Percentiles rank a stretch among this genome's conserved stretches.
Evolutionary conservation across 2,329 filamentous ascomycete species (phyloP).

Genomic region (Bimuria novae-zelandiae): DNA sequence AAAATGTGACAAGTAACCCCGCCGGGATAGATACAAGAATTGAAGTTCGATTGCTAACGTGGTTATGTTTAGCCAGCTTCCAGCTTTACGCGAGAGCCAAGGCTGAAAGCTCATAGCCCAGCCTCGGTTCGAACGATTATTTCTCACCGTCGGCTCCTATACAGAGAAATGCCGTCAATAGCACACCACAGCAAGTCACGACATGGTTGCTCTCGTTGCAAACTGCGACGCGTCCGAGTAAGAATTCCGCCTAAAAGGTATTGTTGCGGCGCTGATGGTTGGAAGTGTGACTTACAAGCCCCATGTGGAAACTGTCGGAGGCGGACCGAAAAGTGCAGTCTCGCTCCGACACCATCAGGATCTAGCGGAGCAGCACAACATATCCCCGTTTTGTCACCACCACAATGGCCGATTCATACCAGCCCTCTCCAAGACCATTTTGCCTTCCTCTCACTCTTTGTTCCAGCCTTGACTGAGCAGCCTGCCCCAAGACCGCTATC

Average conservation of each 20-base stretch:
- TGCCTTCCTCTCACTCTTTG: conserved; percentile 8
- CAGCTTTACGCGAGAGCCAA: too few species aligned
- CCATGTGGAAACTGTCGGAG: conserved; percentile 5
- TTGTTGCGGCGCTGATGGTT: background rate
- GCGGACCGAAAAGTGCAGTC: conserved; percentile 5
- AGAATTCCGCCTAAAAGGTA: background rate
- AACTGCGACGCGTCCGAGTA: conserved; percentile 3
- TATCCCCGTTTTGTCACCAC: background rate
- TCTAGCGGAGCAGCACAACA: background rate
- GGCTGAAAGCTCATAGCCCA: background rate
- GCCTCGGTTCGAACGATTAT: background rate
- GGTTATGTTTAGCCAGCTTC: too few species aligned
- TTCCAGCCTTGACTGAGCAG: conserved; percentile 1
- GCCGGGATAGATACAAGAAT: too few species aligned
- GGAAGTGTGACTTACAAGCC: conserved; percentile 4
- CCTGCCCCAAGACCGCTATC: conserved; percentile 1
- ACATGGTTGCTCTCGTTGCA: conserved; percentile 3
- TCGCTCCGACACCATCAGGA: background rate
- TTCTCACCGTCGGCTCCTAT: background rate
- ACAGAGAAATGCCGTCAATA: conserved; percentile 5
- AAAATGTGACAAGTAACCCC: too few species aligned
- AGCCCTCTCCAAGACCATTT: conserved; percentile 1
- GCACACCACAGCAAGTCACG: conserved; percentile 1
- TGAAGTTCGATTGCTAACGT: too few species aligned
- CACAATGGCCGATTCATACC: too few species aligned